Evolutionary conservation across 129 eudicot genomes (phyloP), one percentile per base, ranked within the genome.

Genomic region (Centaurea solstitialis): DNA sequence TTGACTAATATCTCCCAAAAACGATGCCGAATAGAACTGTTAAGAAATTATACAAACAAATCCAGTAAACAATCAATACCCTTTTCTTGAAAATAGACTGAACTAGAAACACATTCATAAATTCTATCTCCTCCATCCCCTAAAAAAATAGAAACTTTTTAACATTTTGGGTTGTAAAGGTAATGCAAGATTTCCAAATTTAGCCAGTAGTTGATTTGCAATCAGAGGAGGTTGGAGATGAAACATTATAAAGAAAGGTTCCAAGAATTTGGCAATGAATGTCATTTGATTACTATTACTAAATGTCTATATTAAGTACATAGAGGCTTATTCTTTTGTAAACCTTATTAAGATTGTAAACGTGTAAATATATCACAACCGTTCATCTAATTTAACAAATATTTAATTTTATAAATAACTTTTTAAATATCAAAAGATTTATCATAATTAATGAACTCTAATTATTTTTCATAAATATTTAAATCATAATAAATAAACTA

Each of bases 1-100:
- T 85, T 95, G 88, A 66, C 86, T 65, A 39, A 95, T 87, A 93
- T 95, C 99, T 45, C 93, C 99, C 59, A 92, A 79, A 82, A 86
- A 95, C n/a, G 97, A 91, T 47, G 95, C 97, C 35, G 99, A 95
- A 88, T 92, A 95, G 75, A 95, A 95, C 99, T 95, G 97, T 88
- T 70, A 75, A 73, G 57, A 45, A 70, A 72, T 26, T 26, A 75
- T 2, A 74, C 12, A 39, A 21, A 53, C 4, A 24, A 68, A 18
- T 6, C 17, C n/a, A 57, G n/a, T 20, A 21, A 78, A 53, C 8
- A 53, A 30, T 12, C 69, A 20, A 20, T 35, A 4, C 5, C 24
- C 5, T 35, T 10, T 24, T 17, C 18, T 10, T 79, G 11, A 21
- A 8, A 7, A 38, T 76, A 53, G 64, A 15, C 64, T 53, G 17